Evolutionary conservation across 2,329 filamentous ascomycete genomes (phyloP), one percentile per base, ranked within the genome.

Genomic region (Zopfia rhizophila): DNA sequence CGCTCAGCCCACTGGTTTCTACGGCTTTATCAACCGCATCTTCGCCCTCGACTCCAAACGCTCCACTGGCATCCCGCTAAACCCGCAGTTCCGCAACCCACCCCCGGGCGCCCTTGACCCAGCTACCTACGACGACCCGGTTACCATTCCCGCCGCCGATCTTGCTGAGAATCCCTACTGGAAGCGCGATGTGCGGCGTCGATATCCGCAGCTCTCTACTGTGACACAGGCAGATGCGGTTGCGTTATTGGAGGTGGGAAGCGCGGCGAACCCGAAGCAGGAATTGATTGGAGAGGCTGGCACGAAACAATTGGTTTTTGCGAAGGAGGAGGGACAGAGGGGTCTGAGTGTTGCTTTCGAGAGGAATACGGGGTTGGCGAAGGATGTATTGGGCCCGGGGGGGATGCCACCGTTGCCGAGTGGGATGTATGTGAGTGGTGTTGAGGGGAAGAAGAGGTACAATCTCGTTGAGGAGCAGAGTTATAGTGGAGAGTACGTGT

Each of bases 141-240:
- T 93, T 48, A 95, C 90, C 11, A 48, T 88, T 0, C 91, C 91
- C n/a, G 89, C 91, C 2, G 90, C 82, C 58, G 91, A 96, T 71
- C 86, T 96, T 63, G 91, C 91, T 63, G 90, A 93, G 73, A 96
- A 96, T 77, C 85, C 91, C 25, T 96, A 97, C 79, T 99, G 91
- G 91, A 95, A 96, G 82, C 91, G 94, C 65, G 94, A 99, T 69
- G 74, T 79, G 51, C 89, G 94, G 62, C 84, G 94, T 64, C 82
- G 81, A 64, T 97, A 97, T 77, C 89, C 94, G 22, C 82, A 81
- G 61, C 81, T 89, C 45, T 93, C 88, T 66, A 86, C 90, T 32
- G 83, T 99, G 52, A 87, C 79, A 48, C 94, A 97, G 79, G 84
- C 84, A 33, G 89, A 97, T 72, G 86, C 91, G 38, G 94, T 94